Percentiles rank a stretch among this genome's conserved stretches.
Conservation (phyloP, 306 rosid species). For the Cucurbita pepo region DNA sequence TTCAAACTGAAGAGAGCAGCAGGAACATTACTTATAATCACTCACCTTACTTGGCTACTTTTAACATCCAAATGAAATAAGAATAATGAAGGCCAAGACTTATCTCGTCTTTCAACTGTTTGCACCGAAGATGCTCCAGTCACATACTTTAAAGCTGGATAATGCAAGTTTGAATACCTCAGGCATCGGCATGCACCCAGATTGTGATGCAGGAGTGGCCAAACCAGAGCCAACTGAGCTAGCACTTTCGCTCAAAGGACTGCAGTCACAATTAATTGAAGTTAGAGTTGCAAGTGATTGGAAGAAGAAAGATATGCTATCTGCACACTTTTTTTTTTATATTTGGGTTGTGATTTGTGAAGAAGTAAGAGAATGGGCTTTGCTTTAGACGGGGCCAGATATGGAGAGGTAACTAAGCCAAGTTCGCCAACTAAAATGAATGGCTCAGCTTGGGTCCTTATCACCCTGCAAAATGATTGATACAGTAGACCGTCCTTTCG, state of each 20-base stretch:
- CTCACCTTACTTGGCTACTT: not conserved
- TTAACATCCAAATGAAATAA: not conserved
- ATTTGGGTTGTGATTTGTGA: not conserved
- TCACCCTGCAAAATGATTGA: not conserved
- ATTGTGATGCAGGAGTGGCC: conserved; percentile 55
- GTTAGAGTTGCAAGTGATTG: not conserved
- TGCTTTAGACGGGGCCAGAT: not conserved
- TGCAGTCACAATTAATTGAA: conserved; percentile 17
- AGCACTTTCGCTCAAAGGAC: conserved; percentile 78
- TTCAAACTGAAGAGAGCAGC: not conserved
- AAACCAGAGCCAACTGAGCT: conserved; percentile 51
- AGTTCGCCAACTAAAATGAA: not conserved
- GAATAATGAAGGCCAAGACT: not conserved
- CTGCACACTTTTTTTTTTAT: not conserved
- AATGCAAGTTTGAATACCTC: conserved; percentile 57
- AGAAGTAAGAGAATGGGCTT: not conserved
- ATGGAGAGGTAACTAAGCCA: not conserved
- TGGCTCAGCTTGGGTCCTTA: not conserved
- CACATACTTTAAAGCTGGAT: conserved; percentile 55
- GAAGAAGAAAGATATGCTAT: not conserved
- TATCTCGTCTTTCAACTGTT: not conserved
- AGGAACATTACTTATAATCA: not conserved
- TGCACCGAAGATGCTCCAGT: conserved; percentile 57
- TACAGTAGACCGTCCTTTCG: not conserved
- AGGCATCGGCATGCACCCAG: conserved; percentile 53